These are phyloP conservation scores for Pelagomonas calceolata DNA, from an alignment of 108 stramenopile genomes.

Conservation along the genomic window DNA sequence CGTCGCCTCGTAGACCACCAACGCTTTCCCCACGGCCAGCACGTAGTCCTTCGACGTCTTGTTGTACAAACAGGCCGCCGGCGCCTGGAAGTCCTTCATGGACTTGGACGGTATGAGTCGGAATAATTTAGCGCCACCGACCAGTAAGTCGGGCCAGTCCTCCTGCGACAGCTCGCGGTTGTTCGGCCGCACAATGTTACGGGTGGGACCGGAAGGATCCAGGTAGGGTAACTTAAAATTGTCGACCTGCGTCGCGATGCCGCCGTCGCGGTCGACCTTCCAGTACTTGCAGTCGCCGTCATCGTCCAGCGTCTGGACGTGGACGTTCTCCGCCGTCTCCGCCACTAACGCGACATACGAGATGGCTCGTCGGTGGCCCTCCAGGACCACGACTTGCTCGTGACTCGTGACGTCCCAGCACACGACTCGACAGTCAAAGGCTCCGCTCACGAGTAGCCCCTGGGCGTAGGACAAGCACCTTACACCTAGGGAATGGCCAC, in stretches of 20 bases:
- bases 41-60: slow-evolving; percentile 6
- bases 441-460: neutral
- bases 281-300: slow-evolving; percentile 2
- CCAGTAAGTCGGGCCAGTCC: neutral
- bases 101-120: slow-evolving; percentile 3
- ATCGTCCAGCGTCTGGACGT: slow-evolving; percentile 6
- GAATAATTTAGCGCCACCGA: neutral
- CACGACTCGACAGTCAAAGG: slow-evolving; percentile 1
- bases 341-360: neutral
- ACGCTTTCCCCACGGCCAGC: neutral
- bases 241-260: neutral
- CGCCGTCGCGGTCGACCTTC: neutral
- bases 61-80: neutral
- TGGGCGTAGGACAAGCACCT: slow-evolving; percentile 2
- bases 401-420: slow-evolving; percentile 7
- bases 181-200: neutral
- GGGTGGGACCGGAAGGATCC: neutral
- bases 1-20: slow-evolving; percentile 3
- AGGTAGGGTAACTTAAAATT: neutral
- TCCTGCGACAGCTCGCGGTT: neutral
- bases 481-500: slow-evolving; percentile 4
- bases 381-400: neutral
- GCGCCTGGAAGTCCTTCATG: neutral
- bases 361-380: slow-evolving; percentile 5
- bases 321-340: neutral